Percentiles rank a stretch among this genome's conserved stretches.
phyloP scores from a whole-genome alignment of 106 monocot species.

The Dendrobium huoshanense region DNA sequence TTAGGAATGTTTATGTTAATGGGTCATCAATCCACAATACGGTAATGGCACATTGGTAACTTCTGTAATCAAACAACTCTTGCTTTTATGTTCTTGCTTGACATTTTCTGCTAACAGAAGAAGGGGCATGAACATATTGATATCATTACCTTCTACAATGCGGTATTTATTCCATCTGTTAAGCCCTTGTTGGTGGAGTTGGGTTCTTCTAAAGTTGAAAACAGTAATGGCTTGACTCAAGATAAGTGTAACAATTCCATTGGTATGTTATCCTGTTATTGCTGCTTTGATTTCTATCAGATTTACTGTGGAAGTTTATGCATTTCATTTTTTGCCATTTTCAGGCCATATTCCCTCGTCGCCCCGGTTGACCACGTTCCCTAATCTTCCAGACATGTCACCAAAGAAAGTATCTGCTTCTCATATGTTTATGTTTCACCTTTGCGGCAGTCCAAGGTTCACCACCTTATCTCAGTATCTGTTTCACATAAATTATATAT shows the following conservation, averaged over 20 bases:
- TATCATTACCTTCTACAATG: constrained; percentile 95
- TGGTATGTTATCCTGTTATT: constrained; percentile 31
- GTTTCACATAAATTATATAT: background rate
- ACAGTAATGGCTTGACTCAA: constrained; percentile 26
- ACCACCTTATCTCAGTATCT: background rate
- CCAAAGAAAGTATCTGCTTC: constrained; percentile 95
- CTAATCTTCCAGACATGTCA: constrained; percentile 89
- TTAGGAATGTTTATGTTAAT: constrained; percentile 67
- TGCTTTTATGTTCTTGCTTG: background rate
- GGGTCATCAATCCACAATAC: constrained; percentile 33
- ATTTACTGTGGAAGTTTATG: background rate
- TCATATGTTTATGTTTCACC: constrained; percentile 98
- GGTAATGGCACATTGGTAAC: constrained; percentile 28
- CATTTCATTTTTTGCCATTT: background rate
- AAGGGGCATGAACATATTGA: constrained; percentile 65
- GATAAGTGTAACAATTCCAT: constrained; percentile 31
- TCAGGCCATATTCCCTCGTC: constrained; percentile 68
- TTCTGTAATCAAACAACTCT: background rate
- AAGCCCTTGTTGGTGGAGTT: constrained; percentile 72
- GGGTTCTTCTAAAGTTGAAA: constrained; percentile 24
- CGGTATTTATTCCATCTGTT: constrained; percentile 74
- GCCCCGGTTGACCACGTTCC: constrained; percentile 62
- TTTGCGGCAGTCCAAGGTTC: constrained; percentile 79
- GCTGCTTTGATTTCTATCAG: background rate
- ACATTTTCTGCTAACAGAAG: constrained; percentile 36